Percentiles rank a stretch among this genome's conserved stretches.
Conservation (phyloP, 768 basidiomycete species). For the Lactifluus rugatus region DNA sequence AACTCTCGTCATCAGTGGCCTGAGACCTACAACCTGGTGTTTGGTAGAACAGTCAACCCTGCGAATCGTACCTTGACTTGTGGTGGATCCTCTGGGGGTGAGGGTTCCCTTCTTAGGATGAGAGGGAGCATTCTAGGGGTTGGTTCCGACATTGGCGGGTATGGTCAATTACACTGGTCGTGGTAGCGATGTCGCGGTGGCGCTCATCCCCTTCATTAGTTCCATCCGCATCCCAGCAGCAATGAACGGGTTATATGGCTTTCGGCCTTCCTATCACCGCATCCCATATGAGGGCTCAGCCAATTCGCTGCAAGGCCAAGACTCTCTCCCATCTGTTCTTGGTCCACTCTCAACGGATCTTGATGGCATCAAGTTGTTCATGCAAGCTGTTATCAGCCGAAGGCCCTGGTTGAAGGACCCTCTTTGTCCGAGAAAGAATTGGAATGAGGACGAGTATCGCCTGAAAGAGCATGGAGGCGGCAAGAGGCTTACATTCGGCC, state of each 20-base stretch:
- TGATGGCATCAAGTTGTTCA: conserved; percentile 54
- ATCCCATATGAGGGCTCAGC: conserved; percentile 60
- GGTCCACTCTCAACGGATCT: conserved; percentile 60
- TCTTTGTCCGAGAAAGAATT: conserved; percentile 43
- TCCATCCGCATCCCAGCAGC: conserved; percentile 63
- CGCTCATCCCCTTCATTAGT: conserved; percentile 27
- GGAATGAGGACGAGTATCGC: conserved; percentile 50
- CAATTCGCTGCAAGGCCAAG: conserved; percentile 62
- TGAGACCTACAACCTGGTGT: conserved; percentile 72
- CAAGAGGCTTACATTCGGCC: conserved; percentile 27
- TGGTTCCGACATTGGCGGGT: conserved; percentile 80
- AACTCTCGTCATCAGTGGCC: conserved; percentile 40
- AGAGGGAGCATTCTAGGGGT: conserved; percentile 47
- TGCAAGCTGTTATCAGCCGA: conserved; percentile 47
- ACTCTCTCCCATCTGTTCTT: conserved; percentile 59
- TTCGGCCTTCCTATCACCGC: conserved; percentile 60
- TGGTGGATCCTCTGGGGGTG: conserved; percentile 83
- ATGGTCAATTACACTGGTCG: conserved; percentile 12
- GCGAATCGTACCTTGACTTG: conserved; percentile 58
- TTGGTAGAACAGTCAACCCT: conserved; percentile 72
- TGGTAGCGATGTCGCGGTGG: too few species aligned
- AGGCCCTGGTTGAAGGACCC: conserved; percentile 66
- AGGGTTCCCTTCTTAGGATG: conserved; percentile 64
- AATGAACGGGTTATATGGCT: conserved; percentile 60
- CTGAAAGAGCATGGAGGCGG: conserved; percentile 50